Conservation (phyloP, 1,284 basidiomycete species). For the Amylostereum areolatum region DNA sequence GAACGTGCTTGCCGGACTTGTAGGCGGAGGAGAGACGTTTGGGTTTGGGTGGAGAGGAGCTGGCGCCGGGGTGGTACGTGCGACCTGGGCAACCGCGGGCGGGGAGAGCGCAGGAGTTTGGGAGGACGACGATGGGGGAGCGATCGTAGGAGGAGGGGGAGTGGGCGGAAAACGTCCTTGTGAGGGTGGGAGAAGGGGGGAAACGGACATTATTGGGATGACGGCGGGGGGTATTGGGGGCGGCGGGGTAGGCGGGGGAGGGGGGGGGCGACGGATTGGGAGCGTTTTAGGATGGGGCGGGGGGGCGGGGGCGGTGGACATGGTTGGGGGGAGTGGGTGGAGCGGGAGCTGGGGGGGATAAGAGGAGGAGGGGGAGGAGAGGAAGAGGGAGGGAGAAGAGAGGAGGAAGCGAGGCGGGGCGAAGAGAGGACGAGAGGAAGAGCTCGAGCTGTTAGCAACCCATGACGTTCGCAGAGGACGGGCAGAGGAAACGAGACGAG, state of each 20-base stretch:
- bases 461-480: too few species aligned
- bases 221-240: slow-evolving; percentile 19
- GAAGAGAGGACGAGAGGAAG: slow-evolving; percentile 2
- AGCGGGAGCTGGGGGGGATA: slow-evolving; percentile 7
- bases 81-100: slow-evolving; percentile 65
- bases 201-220: slow-evolving; percentile 38
- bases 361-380: too few species aligned
- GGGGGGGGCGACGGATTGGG: slow-evolving; percentile 9
- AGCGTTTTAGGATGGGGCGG: slow-evolving; percentile 38
- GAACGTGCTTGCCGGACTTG: slow-evolving; percentile 31
- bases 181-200: slow-evolving; percentile 49
- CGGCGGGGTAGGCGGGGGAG: slow-evolving; percentile 13
- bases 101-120: slow-evolving; percentile 62
- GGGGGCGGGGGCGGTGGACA: slow-evolving; percentile 25
- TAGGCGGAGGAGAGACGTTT: slow-evolving; percentile 8
- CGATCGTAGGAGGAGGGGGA: slow-evolving; percentile 59
- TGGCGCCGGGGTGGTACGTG: slow-evolving; percentile 36
- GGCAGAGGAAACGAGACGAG: too few species aligned
- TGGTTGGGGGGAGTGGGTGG: slow-evolving; percentile 13
- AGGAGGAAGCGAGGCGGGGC: too few species aligned
- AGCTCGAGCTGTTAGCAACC: too few species aligned
- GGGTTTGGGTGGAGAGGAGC: slow-evolving; percentile 7
- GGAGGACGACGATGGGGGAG: slow-evolving; percentile 61
- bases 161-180: slow-evolving; percentile 49
- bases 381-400: not conserved